Base-by-base conservation (phyloP, 2,329 filamentous ascomycete genomes). In the Alternaria arbusti region DNA sequence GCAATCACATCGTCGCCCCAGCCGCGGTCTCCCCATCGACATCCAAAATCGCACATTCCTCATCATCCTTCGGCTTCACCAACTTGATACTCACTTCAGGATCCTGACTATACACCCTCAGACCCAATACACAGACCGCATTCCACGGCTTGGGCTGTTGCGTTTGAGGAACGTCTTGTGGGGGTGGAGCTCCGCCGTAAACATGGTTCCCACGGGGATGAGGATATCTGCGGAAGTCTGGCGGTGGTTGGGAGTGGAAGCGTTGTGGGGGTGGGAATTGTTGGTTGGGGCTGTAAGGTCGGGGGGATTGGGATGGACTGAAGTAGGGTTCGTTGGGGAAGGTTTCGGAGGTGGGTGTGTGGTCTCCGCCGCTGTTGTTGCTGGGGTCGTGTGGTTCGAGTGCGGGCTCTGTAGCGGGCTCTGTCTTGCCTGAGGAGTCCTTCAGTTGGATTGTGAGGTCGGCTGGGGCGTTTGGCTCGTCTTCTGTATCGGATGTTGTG, bases 41-140 rank as follows among this genome's bases (percentile, higher is more conserved):
- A 63, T 78, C 73, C 32, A 79, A 57, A 30, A 73, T 68, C 1
- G 76, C 74, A 4, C 67, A 75, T 40, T 78, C 77, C 59, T 78
- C 76, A 1, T 57, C 64, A 32, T 67, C 59, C 59, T 69, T 75
- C 1, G 78, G 76, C 61, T 75, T 74, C 11, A 77, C 64, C 9
- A 79, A 59, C 55, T 72, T 70, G 47, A 79, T 78, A 28, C 66
- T 79, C 3, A 78, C 72, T 6, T 74, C 72, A 1, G 67, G 49
- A 47, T 79, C 75, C 40, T 72, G 65, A 28, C 70, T 72, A 46
- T 78, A 89, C 0, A 89, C 86, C 7, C 86, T 76, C 44, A 89
- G 70, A 0, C 87, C 87, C 3, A 89, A 79, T 3, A 89, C 86
- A 67, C 86, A 88, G 1, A 88, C 82, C 0, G 87, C 87, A 67